Conservation (phyloP, 2,329 filamentous ascomycete species). For the Fusarium torulosum region DNA sequence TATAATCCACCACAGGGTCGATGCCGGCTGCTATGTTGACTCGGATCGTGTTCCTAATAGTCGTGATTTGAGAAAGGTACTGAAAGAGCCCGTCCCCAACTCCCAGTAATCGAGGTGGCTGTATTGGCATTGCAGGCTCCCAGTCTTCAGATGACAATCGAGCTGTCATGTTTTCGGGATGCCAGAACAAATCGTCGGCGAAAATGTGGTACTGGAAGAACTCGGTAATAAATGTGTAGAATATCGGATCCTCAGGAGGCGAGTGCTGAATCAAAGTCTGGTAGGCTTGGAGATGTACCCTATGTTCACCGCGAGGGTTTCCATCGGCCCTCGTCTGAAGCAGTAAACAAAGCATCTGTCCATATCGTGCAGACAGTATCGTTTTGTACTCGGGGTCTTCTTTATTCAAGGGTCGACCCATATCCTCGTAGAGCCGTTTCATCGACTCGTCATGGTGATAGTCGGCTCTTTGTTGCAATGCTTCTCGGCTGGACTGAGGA, state of each 20-base stretch:
- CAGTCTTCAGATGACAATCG: slow-evolving; percentile 60
- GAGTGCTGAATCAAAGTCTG: slow-evolving; percentile 75
- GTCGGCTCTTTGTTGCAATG: slow-evolving; percentile 64
- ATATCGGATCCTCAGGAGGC: slow-evolving; percentile 73
- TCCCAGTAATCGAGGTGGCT: slow-evolving; percentile 74
- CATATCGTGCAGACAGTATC: slow-evolving; percentile 67
- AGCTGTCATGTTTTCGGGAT: slow-evolving; percentile 55
- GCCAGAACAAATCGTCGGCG: slow-evolving; percentile 71
- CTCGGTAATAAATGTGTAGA: slow-evolving; percentile 74
- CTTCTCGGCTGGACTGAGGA: slow-evolving; percentile 60
- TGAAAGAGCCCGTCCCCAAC: slow-evolving; percentile 85
- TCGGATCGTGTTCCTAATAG: slow-evolving; percentile 80
- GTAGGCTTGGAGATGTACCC: slow-evolving; percentile 83
- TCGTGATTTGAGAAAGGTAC: slow-evolving; percentile 82
- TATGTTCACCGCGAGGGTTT: slow-evolving; percentile 74
- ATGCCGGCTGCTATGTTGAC: slow-evolving; percentile 70
- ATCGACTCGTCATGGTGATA: slow-evolving; percentile 69
- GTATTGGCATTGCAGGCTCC: slow-evolving; percentile 57
- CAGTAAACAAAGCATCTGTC: slow-evolving; percentile 72
- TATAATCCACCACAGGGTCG: slow-evolving; percentile 79
- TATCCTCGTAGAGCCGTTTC: slow-evolving; percentile 63
- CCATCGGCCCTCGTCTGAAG: slow-evolving; percentile 70
- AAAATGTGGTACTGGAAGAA: slow-evolving; percentile 88
- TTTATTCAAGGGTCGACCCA: slow-evolving; percentile 57
- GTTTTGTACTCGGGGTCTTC: slow-evolving; percentile 60